Evolutionary conservation across 2,329 filamentous ascomycete genomes (phyloP), one percentile per base, ranked within the genome.

Genomic region (Colletotrichum echinochloae): DNA sequence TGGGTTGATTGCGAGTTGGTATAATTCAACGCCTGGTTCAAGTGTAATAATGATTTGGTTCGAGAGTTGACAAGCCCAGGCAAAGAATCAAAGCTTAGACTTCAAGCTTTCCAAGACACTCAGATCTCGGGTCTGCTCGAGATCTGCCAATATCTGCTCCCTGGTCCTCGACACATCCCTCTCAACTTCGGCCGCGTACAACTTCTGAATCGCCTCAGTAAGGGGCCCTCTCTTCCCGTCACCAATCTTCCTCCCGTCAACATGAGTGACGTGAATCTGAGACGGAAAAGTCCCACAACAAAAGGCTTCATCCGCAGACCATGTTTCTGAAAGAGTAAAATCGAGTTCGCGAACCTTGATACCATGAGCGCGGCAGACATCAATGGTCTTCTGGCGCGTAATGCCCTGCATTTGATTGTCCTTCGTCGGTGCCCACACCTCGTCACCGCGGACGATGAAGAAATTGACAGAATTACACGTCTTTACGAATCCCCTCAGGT

Each of bases 391-490:
- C 60, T 77, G 76, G 9, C 77, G 72, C 18, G 77, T 79, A 56
- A 79, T 77, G 2, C 77, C 77, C 60, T 77, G 75, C 77, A 78
- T 79, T 65, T 78, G 77, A 48, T 78, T 76, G 37, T 77, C 74
- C 56, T 77, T 76, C 0, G 77, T 78, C 3, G 77, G 76, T 3
- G 77, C 75, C 77, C 76, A 78, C n/a, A 79, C 74, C 70, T 79
- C 77, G 49, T 71, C 70, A 7, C 75, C 76, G 12, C 76, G 76
- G n/a, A 79, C 72, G 55, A 79, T 77, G 67, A 79, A 79, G 71
- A 79, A 78, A 52, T 79, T 79, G 66, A 76, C 75, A 41, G 77
- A 78, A 71, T 79, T 79, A 72, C 77, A 78, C 5, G 77, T 78
- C 70, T 78, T 79, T 56, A 78, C 76, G 48, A 77, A 78, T 1